Conservation (phyloP, 208 protist species). For the Phytomonas francai region DNA sequence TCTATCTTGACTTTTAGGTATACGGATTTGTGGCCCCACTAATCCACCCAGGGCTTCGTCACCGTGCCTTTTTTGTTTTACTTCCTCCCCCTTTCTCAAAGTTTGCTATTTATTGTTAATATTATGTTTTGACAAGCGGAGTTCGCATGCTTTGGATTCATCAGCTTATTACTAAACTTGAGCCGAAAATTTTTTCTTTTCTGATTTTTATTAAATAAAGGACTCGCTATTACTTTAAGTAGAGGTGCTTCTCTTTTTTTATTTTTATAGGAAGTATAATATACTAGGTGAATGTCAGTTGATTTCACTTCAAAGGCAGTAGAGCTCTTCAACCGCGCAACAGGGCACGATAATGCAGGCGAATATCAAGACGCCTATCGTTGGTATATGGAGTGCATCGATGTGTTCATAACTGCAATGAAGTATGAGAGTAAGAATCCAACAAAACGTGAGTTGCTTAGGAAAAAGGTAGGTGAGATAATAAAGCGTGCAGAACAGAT, state of each 20-base stretch:
- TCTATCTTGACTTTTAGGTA: background rate
- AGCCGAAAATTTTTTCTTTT: background rate
- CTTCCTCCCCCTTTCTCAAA: background rate
- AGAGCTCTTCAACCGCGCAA: conserved; percentile 90
- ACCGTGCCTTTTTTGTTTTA: conserved; percentile 10
- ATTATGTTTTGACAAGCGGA: background rate
- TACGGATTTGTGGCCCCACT: background rate
- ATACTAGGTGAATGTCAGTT: conserved; percentile 51
- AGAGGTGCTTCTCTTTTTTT: conserved; percentile 4
- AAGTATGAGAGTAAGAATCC: conserved; percentile 94
- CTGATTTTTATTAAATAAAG: conserved; percentile 9
- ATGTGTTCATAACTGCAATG: conserved; percentile 92
- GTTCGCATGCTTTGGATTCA: background rate
- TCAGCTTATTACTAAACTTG: background rate
- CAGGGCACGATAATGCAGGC: conserved; percentile 83
- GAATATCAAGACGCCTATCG: conserved; percentile 92
- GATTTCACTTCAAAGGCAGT: conserved; percentile 93
- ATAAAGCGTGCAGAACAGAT: conserved; percentile 94
- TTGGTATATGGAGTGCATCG: conserved; percentile 91
- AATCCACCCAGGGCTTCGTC: background rate
- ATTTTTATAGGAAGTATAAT: conserved; percentile 9
- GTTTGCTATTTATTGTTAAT: background rate
- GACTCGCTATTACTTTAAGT: background rate
- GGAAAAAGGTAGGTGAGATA: conserved; percentile 90
- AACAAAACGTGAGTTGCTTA: conserved; percentile 89